A percentile compares a stretch with the other conserved stretches of the same genome.
phyloP scores from a whole-genome alignment of 768 basidiomycete genomes.

The Suillus fuscotomentosus region DNA sequence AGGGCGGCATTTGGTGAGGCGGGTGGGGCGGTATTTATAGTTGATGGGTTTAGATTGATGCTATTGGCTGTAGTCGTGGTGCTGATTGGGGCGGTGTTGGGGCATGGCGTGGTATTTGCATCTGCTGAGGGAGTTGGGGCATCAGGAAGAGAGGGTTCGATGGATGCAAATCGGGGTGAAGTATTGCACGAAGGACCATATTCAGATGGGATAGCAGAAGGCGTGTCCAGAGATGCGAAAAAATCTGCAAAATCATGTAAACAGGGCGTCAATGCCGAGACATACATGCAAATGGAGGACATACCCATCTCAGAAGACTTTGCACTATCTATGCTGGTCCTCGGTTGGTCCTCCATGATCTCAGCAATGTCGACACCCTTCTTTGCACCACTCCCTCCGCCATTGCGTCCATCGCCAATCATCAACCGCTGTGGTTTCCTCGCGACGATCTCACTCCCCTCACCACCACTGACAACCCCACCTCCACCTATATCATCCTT shows the following conservation, averaged over 20 bases:
- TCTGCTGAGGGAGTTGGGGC: constrained; percentile 13
- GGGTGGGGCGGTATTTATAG: not conserved
- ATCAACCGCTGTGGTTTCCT: constrained; percentile 57
- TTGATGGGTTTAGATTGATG: constrained; percentile 10
- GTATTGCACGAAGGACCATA: constrained; percentile 11
- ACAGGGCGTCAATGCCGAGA: constrained; percentile 2
- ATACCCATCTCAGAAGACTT: constrained; percentile 16
- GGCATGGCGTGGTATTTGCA: constrained; percentile 9
- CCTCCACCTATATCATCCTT: constrained; percentile 31
- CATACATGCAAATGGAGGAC: constrained; percentile 5
- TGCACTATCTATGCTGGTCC: constrained; percentile 27
- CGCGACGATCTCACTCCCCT: constrained; percentile 30
- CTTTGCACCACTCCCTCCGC: constrained; percentile 12
- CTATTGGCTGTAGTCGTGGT: constrained; percentile 13
- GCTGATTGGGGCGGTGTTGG: constrained; percentile 17
- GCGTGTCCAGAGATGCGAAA: constrained; percentile 48
- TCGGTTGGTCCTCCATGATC: constrained; percentile 40
- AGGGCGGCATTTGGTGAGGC: constrained; percentile 16
- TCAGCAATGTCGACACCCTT: constrained; percentile 36
- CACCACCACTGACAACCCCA: constrained; percentile 31
- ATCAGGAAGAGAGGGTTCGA: constrained; percentile 22
- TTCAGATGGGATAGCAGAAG: constrained; percentile 37
- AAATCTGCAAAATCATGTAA: constrained; percentile 29
- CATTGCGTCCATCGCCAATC: constrained; percentile 56
- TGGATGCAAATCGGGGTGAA: constrained; percentile 25